A percentile compares a stretch with the other conserved stretches of the same genome.
phyloP scores from a whole-genome alignment of 768 basidiomycete species.

The Dacryopinax primogenitus region DNA sequence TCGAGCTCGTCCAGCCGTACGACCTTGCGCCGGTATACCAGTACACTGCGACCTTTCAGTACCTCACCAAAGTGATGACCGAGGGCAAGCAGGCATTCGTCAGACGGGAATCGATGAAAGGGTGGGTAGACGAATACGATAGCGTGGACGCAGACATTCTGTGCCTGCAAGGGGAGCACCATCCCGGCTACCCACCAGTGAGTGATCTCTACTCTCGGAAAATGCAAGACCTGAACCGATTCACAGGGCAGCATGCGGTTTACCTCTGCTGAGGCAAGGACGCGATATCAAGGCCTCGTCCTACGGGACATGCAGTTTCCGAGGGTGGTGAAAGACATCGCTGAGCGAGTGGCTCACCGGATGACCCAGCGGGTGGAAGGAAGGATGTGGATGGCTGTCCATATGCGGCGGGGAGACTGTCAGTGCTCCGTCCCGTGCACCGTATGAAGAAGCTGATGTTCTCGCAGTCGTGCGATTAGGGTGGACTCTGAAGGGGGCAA shows the following conservation, averaged over 20 bases:
- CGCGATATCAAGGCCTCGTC: not conserved
- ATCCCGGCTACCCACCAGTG: not conserved
- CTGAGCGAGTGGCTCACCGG: slow-evolving; percentile 1
- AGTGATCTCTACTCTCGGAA: not conserved
- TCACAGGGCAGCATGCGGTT: not conserved
- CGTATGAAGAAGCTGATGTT: slow-evolving; percentile 5
- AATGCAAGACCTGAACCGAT: not conserved
- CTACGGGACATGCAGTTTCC: slow-evolving; percentile 11
- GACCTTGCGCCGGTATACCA: not conserved
- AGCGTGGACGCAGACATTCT: not conserved
- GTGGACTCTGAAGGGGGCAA: slow-evolving; percentile 29
- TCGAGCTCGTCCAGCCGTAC: not conserved
- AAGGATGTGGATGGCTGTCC: slow-evolving; percentile 33
- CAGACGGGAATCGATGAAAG: not conserved
- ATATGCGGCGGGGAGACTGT: slow-evolving; percentile 39
- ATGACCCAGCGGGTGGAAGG: slow-evolving; percentile 18
- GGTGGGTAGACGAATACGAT: not conserved
- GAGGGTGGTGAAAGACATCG: slow-evolving; percentile 1
- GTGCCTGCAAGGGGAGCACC: not conserved
- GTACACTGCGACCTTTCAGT: not conserved
- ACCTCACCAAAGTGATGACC: not conserved
- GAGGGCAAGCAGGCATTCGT: not conserved
- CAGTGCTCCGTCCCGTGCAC: slow-evolving; percentile 13
- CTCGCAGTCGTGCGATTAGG: slow-evolving; percentile 21
- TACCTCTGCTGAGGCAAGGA: not conserved